phyloP scores from a whole-genome alignment of 1,139 yeast species.

The Meyerozyma smithsonii region DNA sequence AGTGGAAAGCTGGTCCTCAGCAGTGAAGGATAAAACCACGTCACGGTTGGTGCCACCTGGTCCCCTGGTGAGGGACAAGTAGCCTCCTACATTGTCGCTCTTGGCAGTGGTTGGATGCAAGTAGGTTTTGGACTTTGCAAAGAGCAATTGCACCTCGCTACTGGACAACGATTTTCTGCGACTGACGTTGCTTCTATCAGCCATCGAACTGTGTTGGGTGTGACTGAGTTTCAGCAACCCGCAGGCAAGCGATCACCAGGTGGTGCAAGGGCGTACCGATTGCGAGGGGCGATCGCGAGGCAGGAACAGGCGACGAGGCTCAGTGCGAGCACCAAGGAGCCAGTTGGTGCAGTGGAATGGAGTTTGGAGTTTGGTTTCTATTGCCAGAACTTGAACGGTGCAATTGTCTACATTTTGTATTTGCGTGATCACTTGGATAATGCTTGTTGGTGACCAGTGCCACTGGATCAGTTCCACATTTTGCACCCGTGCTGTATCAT shows the following conservation, averaged over 20 bases:
- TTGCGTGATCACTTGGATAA: too few species aligned
- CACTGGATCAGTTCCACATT: too few species aligned
- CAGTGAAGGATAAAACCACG: slow-evolving; percentile 66
- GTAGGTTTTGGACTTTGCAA: slow-evolving; percentile 66
- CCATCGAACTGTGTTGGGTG: neutral
- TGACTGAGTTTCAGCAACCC: neutral
- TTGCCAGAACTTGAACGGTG: too few species aligned
- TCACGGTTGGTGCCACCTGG: slow-evolving; percentile 53
- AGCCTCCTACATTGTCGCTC: slow-evolving; percentile 76
- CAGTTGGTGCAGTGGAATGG: too few species aligned
- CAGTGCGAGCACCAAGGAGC: too few species aligned
- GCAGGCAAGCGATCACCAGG: neutral
- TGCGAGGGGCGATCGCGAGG: neutral
- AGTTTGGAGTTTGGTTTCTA: too few species aligned
- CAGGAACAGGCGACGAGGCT: neutral
- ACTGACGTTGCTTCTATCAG: neutral
- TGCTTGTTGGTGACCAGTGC: too few species aligned
- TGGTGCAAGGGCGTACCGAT: neutral
- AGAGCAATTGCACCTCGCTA: slow-evolving; percentile 40
- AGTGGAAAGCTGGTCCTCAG: slow-evolving; percentile 51
- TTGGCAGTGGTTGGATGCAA: slow-evolving; percentile 76
- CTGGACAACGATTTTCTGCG: slow-evolving; percentile 1
- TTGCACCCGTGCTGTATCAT: neutral
- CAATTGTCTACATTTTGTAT: too few species aligned
- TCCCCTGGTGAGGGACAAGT: slow-evolving; percentile 56